Base-by-base conservation (phyloP, 495 filamentous ascomycete genomes). In the Immersiella caudata region DNA sequence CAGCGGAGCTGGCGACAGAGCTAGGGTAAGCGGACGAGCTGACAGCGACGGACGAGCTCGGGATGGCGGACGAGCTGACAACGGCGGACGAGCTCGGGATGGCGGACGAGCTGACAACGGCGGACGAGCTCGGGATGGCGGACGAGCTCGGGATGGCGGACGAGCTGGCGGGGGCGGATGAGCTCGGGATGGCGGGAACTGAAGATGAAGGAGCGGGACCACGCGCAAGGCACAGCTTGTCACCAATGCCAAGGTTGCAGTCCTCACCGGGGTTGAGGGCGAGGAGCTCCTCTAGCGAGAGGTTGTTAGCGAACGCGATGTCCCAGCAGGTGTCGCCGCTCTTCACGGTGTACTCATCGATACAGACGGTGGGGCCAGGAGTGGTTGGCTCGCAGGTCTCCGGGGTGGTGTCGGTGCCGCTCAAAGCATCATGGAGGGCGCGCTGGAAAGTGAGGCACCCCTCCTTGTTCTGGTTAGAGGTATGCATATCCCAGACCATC, bases 401-500 rank as follows among this genome's bases (percentile, higher is more conserved):
- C 0, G 52, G 20, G 0, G 51, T 25, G 49, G 51, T 24, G 2
- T 40, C 26, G 27, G 7, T 25, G 35, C 63, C 67, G 58, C 70
- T 69, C 27, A 73, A 64, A 26, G 66, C 63, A 7, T 68, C 69
- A 58, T 74, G 72, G 60, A 78, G 54, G 7, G 57, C 58, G 57
- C 80, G 68, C 49, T 76, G 72, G 66, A 73, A 82, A 11, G 64
- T 64, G 62, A 67, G 68, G n/a, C 72, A 74, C 22, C 33, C 25
- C 8, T 50, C n/a, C 7, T 55, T 35, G 64, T 75, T 75, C 21
- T 62, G 33, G n/a, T 64, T 70, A 35, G 74, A 79, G 22, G 60
- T 71, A n/a, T 69, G 61, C 6, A 69, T 74, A 57, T 82, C 80
- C 79, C 79, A 82, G 58, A 82, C 51, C 74, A 79, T 80, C 36